phyloP scores from a whole-genome alignment of 305 asterid genomes.

The Fraxinus platypoda region DNA sequence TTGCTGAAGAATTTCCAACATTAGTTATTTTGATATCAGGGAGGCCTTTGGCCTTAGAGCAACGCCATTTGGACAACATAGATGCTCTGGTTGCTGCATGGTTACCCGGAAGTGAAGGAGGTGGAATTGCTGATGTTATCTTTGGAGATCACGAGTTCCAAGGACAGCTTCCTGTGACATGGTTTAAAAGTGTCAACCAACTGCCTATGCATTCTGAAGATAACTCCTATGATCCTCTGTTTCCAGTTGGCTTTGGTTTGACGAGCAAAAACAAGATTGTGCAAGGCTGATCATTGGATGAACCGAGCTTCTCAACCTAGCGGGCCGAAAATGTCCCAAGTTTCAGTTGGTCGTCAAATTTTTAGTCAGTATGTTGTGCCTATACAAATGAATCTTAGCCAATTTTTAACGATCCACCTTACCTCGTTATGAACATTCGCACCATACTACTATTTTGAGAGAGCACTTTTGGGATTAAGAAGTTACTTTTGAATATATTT shows the following conservation, averaged over 20 bases:
- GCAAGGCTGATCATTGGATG: slow-evolving; percentile 11
- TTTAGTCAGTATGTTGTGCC: background rate
- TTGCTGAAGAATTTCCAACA: slow-evolving; percentile 73
- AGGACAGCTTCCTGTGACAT: slow-evolving; percentile 75
- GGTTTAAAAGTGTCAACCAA: slow-evolving; percentile 74
- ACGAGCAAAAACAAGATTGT: slow-evolving; percentile 47
- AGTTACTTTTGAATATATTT: background rate
- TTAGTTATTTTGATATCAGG: slow-evolving; percentile 67
- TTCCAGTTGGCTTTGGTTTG: slow-evolving; percentile 70
- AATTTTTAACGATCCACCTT: background rate
- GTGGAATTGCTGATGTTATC: slow-evolving; percentile 72
- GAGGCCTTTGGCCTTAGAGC: slow-evolving; percentile 71
- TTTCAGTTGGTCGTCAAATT: background rate
- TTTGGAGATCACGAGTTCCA: slow-evolving; percentile 70
- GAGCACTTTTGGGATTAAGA: background rate
- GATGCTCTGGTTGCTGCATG: slow-evolving; percentile 79
- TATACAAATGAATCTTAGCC: background rate
- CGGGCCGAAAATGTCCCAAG: background rate
- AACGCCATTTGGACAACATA: slow-evolving; percentile 54
- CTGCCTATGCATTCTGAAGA: slow-evolving; percentile 51
- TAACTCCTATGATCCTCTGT: slow-evolving; percentile 55
- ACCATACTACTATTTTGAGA: background rate
- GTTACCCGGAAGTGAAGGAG: slow-evolving; percentile 87
- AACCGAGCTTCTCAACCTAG: background rate
- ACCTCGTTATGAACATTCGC: background rate